Evolutionary conservation across 495 filamentous ascomycete species (phyloP), one percentile per base, ranked within the genome.

Genomic region (Barbatosphaeria neglecta): DNA sequence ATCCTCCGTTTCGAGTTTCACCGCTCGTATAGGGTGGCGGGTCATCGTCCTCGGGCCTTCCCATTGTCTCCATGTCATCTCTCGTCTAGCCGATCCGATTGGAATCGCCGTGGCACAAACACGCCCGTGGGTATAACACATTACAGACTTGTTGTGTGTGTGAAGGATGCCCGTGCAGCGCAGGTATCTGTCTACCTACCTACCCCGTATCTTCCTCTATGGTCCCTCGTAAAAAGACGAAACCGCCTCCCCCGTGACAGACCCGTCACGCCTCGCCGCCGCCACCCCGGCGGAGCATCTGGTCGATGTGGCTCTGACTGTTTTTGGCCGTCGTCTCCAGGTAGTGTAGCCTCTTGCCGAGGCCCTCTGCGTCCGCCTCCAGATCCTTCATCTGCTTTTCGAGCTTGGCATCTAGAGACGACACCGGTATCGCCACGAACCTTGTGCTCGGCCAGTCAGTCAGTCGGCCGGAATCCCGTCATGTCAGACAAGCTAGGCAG

Each of bases 301-400:
- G 83, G 63, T 96, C 85, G 50, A 97, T 77, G 57, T 94, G 85
- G 55, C 87, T 80, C 52, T 81, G 76, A 60, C 88, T 92, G 55
- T 96, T 98, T 73, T 93, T 86, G 58, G 86, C 80, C 42, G 92
- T 97, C 47, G 83, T 92, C 70, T 98, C 93, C 8, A 95, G 77
- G 61, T 95, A 97, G 47, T 90, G 80, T 48, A 95, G 73, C 68
- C 90, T 87, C 78, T 95, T 95, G 50, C 85, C 83, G 46, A 96
- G 66, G 41, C 77, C 81, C 45, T 82, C 69, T 47, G 94, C 76
- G 50, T 95, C 89, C 19, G 76, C 66, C 52, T 87, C 83, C 27
- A 89, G 64, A 51, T 86, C 81, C 58, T 81, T 71, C 42, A 79
- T 81, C 65, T 94, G 86, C n/a, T 70, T 68, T 16, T 78, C 74